Evolutionary conservation across 2,329 filamentous ascomycete genomes (phyloP).

Genomic region (Pezicula carpinea): DNA sequence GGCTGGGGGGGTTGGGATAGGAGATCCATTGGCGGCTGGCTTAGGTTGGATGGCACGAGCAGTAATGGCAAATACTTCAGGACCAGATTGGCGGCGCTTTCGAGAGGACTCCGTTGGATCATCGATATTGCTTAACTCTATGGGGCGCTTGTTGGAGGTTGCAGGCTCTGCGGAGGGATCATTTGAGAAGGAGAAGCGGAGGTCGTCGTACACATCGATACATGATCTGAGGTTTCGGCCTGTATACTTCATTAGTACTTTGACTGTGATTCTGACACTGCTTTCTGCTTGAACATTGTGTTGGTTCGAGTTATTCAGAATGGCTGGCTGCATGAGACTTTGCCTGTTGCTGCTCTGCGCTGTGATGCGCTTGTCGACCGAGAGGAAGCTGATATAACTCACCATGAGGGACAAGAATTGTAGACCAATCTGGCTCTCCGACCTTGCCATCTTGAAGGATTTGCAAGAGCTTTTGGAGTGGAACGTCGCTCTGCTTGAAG

Average conservation of each 20-base stretch:
- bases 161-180: conserved; percentile 5
- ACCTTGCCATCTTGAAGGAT: conserved; percentile 38
- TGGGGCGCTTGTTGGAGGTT: conserved; percentile 16
- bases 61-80: conserved; percentile 7
- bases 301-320: conserved; percentile 11
- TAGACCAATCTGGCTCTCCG: conserved; percentile 39
- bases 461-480: conserved; percentile 38
- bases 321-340: conserved; percentile 12
- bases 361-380: too few species aligned
- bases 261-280: conserved; percentile 8
- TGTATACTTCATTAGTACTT: conserved; percentile 13
- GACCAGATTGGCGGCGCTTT: conserved; percentile 22
- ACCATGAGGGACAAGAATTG: conserved; percentile 46
- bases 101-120: conserved; percentile 8
- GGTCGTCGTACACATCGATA: conserved; percentile 21
- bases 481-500: conserved; percentile 41
- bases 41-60: conserved; percentile 23
- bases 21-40: conserved; percentile 16
- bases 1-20: conserved; percentile 1
- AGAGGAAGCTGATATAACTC: conserved; percentile 18
- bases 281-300: neutral
- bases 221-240: conserved; percentile 25
- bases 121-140: conserved; percentile 17
- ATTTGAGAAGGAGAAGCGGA: conserved; percentile 6
- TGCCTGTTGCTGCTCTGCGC: neutral